A percentile compares a stretch with the other conserved stretches of the same genome.
Evolutionary conservation across 257 asterid species (phyloP).

Genomic region (Cynanchum wilfordii): DNA sequence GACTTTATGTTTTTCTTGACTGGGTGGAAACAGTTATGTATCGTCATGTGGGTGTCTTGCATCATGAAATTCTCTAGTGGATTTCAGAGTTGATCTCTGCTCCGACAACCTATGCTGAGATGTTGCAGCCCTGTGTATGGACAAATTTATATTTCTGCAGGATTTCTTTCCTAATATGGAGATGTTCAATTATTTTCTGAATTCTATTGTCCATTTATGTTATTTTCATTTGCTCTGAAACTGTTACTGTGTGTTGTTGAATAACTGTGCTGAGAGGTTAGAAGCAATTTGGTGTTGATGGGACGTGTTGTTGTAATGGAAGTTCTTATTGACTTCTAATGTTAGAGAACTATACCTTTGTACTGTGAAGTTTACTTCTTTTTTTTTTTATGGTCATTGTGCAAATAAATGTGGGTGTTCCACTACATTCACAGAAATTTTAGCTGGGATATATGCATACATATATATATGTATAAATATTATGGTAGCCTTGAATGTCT

Average conservation of each 20-base stretch:
- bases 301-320: background rate
- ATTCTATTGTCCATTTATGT: background rate
- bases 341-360: background rate
- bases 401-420: background rate
- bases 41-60: background rate
- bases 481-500: background rate
- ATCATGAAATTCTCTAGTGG: background rate
- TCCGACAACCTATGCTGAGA: background rate
- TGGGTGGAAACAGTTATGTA: background rate
- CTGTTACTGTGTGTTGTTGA: background rate
- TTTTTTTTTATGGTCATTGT: background rate
- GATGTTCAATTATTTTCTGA: background rate
- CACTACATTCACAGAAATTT: background rate
- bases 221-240: background rate
- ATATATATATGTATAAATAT: background rate
- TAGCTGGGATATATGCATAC: background rate
- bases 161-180: background rate
- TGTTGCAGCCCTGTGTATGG: background rate
- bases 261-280: background rate
- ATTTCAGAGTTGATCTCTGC: background rate
- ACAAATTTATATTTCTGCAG: background rate
- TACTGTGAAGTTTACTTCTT: background rate
- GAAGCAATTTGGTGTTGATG: background rate
- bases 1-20: background rate
- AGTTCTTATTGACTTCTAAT: background rate